Evolutionary conservation across 78 protist species (phyloP), one percentile per base, ranked within the genome.

Genomic region (Dictyostelium intermedium): DNA sequence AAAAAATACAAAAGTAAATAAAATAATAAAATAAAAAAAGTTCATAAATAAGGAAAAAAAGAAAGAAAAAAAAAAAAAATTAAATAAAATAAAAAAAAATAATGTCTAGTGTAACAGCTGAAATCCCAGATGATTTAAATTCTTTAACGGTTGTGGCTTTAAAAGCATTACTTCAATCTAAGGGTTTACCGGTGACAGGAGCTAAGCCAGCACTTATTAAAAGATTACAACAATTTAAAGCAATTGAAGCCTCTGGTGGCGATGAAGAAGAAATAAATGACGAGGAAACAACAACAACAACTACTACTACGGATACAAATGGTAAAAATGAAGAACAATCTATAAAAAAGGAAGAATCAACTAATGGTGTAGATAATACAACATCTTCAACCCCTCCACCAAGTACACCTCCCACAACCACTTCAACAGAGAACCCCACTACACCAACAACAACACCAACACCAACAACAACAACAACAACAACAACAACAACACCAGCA

Each of bases 71-170:
- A 45, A 56, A 56, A 56, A 56, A 20, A 56, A 20, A 20, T 20
- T 20, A 56, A 56, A 56, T 0, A 2, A 56, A 56, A 14, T 20
- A 56, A 56, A 50, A 50, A 16, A 50, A 56, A 23, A 56, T 8
- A 56, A 56, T 56, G 25, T 20, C 27, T 13, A 56, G 27, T 56
- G 27, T 23, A 56, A 56, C 66, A 56, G n/a, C 66, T 56, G 78
- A 73, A 13, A 86, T 86, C 5, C 92, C 92, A n/a, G 56, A 73
- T n/a, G 73, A 86, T 76, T 37, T 86, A 45, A 74, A 78, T 32
- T 16, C 60, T 13, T 37, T 86, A n/a, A 73, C 83, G 7, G 53
- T 35, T 18, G 27, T 82, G 39, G 56, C 78, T 32, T 56, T 86
- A 27, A 86, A 86, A 63, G 18, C 74, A 11, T 53, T 86, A 34